A percentile compares a stretch with the other conserved stretches of the same genome.
phyloP scores from a whole-genome alignment of 345 rosid species.

The Salix caprea region DNA sequence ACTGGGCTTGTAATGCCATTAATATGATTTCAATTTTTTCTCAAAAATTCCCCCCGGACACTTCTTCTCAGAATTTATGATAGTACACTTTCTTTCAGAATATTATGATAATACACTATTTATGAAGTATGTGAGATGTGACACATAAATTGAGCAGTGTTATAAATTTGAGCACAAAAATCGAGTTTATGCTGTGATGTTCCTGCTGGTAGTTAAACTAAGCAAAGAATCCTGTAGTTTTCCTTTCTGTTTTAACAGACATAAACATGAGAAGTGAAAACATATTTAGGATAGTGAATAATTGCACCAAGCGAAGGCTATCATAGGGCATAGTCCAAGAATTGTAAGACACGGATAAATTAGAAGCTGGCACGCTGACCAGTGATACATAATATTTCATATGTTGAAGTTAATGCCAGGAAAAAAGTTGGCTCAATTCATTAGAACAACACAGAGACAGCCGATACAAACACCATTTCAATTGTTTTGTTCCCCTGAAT shows the following conservation, averaged over 20 bases:
- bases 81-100: background rate
- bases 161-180: background rate
- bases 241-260: too few species aligned
- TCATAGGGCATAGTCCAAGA: background rate
- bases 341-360: background rate
- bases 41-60: background rate
- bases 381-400: background rate
- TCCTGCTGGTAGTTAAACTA: background rate
- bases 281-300: background rate
- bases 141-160: background rate
- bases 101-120: background rate
- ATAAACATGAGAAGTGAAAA: background rate
- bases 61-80: background rate
- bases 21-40: background rate
- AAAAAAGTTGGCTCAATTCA: background rate
- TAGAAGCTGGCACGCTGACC: background rate
- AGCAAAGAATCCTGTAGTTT: background rate
- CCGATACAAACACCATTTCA: conserved; percentile 32
- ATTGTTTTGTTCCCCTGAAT: conserved; percentile 18
- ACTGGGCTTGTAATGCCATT: conserved; percentile 18
- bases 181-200: background rate
- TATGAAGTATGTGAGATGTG: background rate
- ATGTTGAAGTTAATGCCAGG: background rate
- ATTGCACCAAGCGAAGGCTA: background rate
- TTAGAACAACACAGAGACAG: background rate